A percentile compares a stretch with the other conserved stretches of the same genome.
These are phyloP conservation scores for Verticillium klebahnii DNA, from an alignment of 2,329 filamentous ascomycete species.

Conservation along the genomic window DNA sequence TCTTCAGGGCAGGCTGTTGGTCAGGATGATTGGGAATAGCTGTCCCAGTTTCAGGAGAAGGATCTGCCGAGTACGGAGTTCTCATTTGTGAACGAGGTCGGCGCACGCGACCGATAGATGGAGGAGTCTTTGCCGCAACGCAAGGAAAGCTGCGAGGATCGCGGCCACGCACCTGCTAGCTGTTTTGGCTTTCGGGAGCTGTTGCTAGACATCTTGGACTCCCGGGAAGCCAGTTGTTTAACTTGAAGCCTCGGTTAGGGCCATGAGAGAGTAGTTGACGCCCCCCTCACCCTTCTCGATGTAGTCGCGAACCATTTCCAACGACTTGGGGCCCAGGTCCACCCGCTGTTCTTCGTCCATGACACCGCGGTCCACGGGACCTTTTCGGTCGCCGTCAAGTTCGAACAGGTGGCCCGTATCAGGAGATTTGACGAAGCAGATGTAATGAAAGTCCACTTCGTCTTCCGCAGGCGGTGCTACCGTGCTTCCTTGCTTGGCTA, in stretches of 20 bases:
- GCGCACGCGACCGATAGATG: too few species aligned
- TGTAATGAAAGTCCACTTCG: conserved; percentile 64
- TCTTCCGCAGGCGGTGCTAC: conserved; percentile 57
- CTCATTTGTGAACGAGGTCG: conserved; percentile 23
- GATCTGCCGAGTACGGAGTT: conserved; percentile 27
- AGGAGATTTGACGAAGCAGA: conserved; percentile 60
- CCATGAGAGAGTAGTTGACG: conserved; percentile 24
- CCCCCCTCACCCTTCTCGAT: conserved; percentile 20
- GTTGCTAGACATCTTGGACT: background rate
- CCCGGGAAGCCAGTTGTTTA: background rate
- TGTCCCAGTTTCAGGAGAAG: conserved; percentile 35
- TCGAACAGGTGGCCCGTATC: conserved; percentile 57
- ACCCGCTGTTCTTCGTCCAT: conserved; percentile 33
- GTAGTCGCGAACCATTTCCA: conserved; percentile 42
- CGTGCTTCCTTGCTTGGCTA: conserved; percentile 58
- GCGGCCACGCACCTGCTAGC: too few species aligned
- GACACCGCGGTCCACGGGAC: conserved; percentile 51
- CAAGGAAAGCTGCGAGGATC: too few species aligned
- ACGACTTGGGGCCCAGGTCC: conserved; percentile 51
- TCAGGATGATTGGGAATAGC: conserved; percentile 35
- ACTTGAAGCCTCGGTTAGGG: conserved; percentile 16
- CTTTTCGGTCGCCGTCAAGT: conserved; percentile 63
- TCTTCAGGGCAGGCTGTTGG: conserved; percentile 6
- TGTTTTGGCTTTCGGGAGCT: background rate
- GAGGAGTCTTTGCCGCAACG: too few species aligned